Evolutionary conservation across 352 stramenopile species (phyloP), one percentile per base, ranked within the genome.

Genomic region (Phytopythium delawarense): DNA sequence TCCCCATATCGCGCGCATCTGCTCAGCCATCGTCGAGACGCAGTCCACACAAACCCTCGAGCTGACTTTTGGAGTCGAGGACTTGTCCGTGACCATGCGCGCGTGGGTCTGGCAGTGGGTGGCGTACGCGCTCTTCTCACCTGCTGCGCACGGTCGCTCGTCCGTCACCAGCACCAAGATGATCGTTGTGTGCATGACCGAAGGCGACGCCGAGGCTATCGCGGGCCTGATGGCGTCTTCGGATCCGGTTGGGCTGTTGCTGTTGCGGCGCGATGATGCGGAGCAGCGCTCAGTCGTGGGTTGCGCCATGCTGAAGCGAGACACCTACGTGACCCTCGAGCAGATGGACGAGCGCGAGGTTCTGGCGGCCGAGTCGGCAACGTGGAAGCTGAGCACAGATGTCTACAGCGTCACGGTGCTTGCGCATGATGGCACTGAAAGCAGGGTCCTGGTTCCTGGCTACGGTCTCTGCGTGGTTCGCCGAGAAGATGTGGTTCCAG

Each of bases 121-220:
- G 50, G 50, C 30, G 50, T 42, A 42, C 30, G 50, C 50, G 4
- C 28, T 56, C 30, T 56, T 56, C 34, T 56, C 50, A 4, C 30
- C 15, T 9, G 16, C 40, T 18, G 50, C 25, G 8, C 30, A 15
- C 28, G 50, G 28, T 25, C 50, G 50, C 8, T 56, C 50, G 50
- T 56, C 50, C 0, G 11, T 56, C 16, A 56, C 50, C 0, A 37
- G 50, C 28, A 16, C 44, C 4, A 25, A 11, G 50, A 18, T 56
- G 28, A 3, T 28, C 6, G 34, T 44, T 8, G 50, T 42, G 15
- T 42, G 25, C 50, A 11, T 56, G 25, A 42, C 50, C 25, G 16
- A 28, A 40, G 34, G 5, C 7, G 30, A 56, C 34, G 50, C 50
- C 2, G 30, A 34, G 16, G 50, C 50, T 11, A 25, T 42, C 25